Evolutionary conservation across 768 basidiomycete species (phyloP).

Genomic region (Leccinum subgranulosum): DNA sequence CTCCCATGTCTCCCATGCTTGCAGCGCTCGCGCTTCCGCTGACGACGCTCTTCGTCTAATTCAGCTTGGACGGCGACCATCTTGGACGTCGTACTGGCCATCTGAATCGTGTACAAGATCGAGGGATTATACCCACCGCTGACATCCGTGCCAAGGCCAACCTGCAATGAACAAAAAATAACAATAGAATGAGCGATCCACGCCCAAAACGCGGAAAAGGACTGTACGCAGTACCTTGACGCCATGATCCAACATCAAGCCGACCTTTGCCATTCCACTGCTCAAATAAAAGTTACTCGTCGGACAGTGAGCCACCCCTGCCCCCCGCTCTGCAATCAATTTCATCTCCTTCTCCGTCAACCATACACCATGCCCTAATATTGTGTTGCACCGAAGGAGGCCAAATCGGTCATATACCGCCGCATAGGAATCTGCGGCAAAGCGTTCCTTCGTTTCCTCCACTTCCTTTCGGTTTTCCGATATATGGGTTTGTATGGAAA

Average conservation of each 20-base stretch:
- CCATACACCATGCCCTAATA: slow-evolving; percentile 84
- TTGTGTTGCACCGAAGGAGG: slow-evolving; percentile 71
- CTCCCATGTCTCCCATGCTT: neutral
- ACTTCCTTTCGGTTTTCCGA: slow-evolving; percentile 79
- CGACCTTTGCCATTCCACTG: slow-evolving; percentile 79
- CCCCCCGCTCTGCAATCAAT: slow-evolving; percentile 56
- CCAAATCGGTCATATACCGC: slow-evolving; percentile 74
- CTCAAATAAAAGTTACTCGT: slow-evolving; percentile 88
- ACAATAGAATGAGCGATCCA: neutral
- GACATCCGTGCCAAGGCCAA: slow-evolving; percentile 88
- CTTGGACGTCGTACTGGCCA: slow-evolving; percentile 78
- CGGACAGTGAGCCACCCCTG: slow-evolving; percentile 90
- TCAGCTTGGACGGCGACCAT: slow-evolving; percentile 50
- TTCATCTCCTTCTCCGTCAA: slow-evolving; percentile 67
- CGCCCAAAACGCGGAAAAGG: neutral
- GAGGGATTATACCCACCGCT: slow-evolving; percentile 83
- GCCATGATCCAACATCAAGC: slow-evolving; percentile 70
- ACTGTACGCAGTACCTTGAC: slow-evolving; percentile 57
- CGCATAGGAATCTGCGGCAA: slow-evolving; percentile 68
- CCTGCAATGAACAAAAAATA: slow-evolving; percentile 40
- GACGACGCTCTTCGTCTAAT: slow-evolving; percentile 13
- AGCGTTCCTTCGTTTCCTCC: slow-evolving; percentile 57
- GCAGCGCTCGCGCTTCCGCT: neutral
- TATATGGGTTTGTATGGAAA: slow-evolving; percentile 89
- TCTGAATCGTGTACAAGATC: slow-evolving; percentile 70